Evolutionary conservation across 805 yeast genomes (phyloP).

Genomic region (Candida railenensis): DNA sequence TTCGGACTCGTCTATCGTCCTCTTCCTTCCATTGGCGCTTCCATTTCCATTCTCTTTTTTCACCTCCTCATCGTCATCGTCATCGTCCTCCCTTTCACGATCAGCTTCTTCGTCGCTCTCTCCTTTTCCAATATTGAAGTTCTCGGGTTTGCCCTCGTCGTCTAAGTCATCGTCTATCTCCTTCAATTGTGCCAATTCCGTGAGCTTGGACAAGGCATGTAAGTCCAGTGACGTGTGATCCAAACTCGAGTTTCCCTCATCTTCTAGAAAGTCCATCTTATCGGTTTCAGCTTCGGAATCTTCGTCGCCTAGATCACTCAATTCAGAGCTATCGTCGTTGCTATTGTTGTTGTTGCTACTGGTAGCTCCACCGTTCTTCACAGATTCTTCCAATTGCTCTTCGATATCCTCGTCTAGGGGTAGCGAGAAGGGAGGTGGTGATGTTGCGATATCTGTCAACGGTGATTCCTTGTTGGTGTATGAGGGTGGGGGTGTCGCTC

Average conservation of each 20-base stretch:
- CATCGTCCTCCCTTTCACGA: background rate
- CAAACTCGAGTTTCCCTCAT: slow-evolving; percentile 18
- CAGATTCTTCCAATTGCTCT: background rate
- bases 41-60: slow-evolving; percentile 18
- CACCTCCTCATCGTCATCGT: slow-evolving; percentile 15
- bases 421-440: slow-evolving; percentile 38
- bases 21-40: slow-evolving; percentile 15
- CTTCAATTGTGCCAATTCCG: slow-evolving; percentile 39
- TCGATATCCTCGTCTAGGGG: slow-evolving; percentile 10
- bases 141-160: slow-evolving; percentile 14
- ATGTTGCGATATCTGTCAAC: slow-evolving; percentile 39
- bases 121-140: slow-evolving; percentile 4
- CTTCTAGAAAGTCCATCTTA: slow-evolving; percentile 61
- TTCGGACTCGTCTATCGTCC: slow-evolving; percentile 7
- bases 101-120: slow-evolving; percentile 4
- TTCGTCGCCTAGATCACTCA: slow-evolving; percentile 55
- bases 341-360: background rate
- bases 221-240: slow-evolving; percentile 33
- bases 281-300: slow-evolving; percentile 92
- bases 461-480: slow-evolving; percentile 34
- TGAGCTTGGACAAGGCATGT: slow-evolving; percentile 38
- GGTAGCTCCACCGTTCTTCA: background rate
- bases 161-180: slow-evolving; percentile 38
- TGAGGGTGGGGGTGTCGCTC: slow-evolving; percentile 9
- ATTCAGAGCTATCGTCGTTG: slow-evolving; percentile 40